Base-by-base conservation (phyloP, 768 basidiomycete species). In the Suillus discolor region DNA sequence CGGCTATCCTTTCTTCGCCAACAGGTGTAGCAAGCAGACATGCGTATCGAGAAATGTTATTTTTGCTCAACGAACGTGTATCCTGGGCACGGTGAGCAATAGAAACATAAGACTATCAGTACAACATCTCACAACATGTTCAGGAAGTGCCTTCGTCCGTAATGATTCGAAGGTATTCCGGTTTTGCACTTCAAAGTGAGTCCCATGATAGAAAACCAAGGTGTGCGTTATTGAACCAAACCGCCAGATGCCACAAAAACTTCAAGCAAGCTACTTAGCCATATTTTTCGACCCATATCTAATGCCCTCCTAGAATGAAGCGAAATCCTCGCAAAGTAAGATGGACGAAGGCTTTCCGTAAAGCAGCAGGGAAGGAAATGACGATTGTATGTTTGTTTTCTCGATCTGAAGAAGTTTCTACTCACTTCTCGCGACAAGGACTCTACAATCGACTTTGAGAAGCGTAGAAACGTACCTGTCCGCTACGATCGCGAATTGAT, bases 261-360 rank as follows among this genome's bases (percentile, higher is more conserved):
- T 99, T 99, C 89, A 99, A 99, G 95, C 94, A 72, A 69, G 86
- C 15, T 11, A 34, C 45, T 15, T 57, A 36, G 3, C 20, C 1
- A n/a, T 36, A 20, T 34, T 34, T 36, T 36, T 12, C 6, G 6
- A 34, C 7, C 20, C 18, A 36, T 36, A 6, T 55, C 61, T 67
- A 57, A 65, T 49, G 41, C 31, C 62, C 62, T 23, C 63, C 6
- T 70, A 96, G 95, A 79, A 98, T 99, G 97, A 99, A 99, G 83
- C 92, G 97, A 45, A 99, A 99, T 80, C 97, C 97, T 54, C 90
- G 97, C 67, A 99, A 99, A 80, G 96, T 99, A 44, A 85, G 94
- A 71, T 99, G 97, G 97, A 99, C 97, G 54, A 99, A 99, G 79
- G 97, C 97, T 25, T 99, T 99, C 85, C 87, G 97, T 69, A 97